Conservation (phyloP, 148 eudicot genomes). For the Persicaria maculosa region DNA sequence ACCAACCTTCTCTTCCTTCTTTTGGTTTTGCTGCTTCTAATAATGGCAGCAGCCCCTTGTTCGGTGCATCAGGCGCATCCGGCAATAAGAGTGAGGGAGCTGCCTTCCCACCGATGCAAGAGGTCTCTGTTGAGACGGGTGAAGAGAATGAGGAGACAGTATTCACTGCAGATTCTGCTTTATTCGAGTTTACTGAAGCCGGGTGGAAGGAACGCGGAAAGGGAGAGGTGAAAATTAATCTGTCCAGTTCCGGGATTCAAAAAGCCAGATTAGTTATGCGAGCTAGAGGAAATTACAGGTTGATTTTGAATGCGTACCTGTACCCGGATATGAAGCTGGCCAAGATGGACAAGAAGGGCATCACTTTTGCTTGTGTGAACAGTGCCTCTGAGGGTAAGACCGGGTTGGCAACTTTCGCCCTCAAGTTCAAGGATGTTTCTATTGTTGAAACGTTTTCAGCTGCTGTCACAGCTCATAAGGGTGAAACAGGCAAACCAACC, state of each 20-base stretch:
- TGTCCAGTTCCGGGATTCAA: slow-evolving; percentile 36
- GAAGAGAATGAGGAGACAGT: slow-evolving; percentile 83
- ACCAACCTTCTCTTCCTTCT: slow-evolving; percentile 27
- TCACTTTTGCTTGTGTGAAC: slow-evolving; percentile 89
- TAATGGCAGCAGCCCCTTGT: slow-evolving; percentile 49
- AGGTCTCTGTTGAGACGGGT: slow-evolving; percentile 79
- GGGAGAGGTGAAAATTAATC: slow-evolving; percentile 83
- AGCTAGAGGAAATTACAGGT: slow-evolving; percentile 70
- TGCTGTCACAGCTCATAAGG: slow-evolving; percentile 55
- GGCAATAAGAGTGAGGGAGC: slow-evolving; percentile 43
- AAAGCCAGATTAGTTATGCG: slow-evolving; percentile 93
- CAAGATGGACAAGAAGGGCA: slow-evolving; percentile 87
- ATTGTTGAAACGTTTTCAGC: slow-evolving; percentile 62
- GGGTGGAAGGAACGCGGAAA: slow-evolving; percentile 99
- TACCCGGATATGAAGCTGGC: slow-evolving; percentile 90
- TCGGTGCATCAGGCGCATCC: slow-evolving; percentile 43
- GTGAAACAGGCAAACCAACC: slow-evolving; percentile 14
- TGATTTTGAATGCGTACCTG: slow-evolving; percentile 78
- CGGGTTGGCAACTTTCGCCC: slow-evolving; percentile 68
- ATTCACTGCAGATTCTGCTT: slow-evolving; percentile 71
- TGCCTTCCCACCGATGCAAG: slow-evolving; percentile 46
- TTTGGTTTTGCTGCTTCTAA: slow-evolving; percentile 45
- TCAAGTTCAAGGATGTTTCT: slow-evolving; percentile 80
- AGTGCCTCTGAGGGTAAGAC: slow-evolving; percentile 63
- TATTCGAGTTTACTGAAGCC: slow-evolving; percentile 73